Percentiles rank a stretch among this genome's conserved stretches.
Evolutionary conservation across 352 stramenopile genomes (phyloP).

Genomic region (Phytophthora foliorum): DNA sequence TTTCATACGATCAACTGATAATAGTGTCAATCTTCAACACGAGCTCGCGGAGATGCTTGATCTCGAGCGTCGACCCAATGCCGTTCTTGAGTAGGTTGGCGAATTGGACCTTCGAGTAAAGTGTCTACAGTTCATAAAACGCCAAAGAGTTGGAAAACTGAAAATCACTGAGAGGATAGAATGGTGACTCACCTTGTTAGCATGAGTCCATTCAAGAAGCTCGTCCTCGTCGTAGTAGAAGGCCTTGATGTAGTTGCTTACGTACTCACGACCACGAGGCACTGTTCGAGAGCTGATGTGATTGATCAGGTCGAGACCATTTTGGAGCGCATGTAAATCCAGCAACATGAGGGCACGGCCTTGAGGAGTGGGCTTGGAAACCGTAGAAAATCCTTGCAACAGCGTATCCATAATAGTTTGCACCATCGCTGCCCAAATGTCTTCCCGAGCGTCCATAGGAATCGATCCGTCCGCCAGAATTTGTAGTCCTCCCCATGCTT

Average conservation of each 20-base stretch:
- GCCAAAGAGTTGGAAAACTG: conserved; percentile 5
- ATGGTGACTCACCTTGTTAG: conserved; percentile 63
- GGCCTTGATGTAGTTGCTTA: conserved; percentile 90
- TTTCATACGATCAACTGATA: conserved; percentile 40
- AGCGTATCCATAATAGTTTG: conserved; percentile 92
- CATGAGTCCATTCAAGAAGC: conserved; percentile 83
- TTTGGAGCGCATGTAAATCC: conserved; percentile 94
- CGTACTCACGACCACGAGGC: conserved; percentile 65
- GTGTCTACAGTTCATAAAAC: conserved; percentile 40
- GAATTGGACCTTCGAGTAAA: conserved; percentile 70
- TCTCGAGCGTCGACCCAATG: conserved; percentile 62
- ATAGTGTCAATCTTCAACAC: conserved; percentile 73
- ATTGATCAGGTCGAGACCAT: conserved; percentile 86
- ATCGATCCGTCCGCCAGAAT: conserved; percentile 75
- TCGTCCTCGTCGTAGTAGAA: conserved; percentile 92
- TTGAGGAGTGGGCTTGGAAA: conserved; percentile 94
- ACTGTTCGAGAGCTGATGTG: conserved; percentile 66
- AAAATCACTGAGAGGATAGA: neutral
- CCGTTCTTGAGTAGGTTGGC: conserved; percentile 78
- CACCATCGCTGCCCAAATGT: conserved; percentile 86
- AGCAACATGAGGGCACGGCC: conserved; percentile 97
- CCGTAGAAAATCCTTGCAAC: conserved; percentile 92
- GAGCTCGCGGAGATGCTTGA: conserved; percentile 64
- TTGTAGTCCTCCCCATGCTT: conserved; percentile 80
- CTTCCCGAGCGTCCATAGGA: conserved; percentile 69